Evolutionary conservation across 2,329 filamentous ascomycete genomes (phyloP), one percentile per base, ranked within the genome.

Genomic region (Xylaria sp.): DNA sequence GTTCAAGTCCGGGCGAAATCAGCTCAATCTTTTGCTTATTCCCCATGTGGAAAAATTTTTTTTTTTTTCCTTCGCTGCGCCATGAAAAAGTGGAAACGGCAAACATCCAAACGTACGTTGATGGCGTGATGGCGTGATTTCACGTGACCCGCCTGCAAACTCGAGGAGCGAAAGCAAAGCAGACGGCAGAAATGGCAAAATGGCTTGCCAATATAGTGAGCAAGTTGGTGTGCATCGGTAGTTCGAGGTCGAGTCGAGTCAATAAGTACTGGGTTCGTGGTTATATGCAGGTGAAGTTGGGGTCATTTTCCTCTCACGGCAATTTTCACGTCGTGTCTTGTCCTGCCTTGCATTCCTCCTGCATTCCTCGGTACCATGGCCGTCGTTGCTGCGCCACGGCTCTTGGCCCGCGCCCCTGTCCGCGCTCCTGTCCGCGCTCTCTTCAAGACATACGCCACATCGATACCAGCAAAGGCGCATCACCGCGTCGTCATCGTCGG

Each of bases 401-500:
- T 68, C 37, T 60, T 72, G 57, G 63, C 59, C 29, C 58, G 60
- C 38, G 65, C 54, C 38, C 66, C 71, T 11, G 46, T 47, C 25
- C 58, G 59, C 33, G 55, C 46, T 23, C 47, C 69, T 23, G 38
- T 29, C n/a, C n/a, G n/a, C n/a, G n/a, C n/a, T n/a, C n/a, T 33
- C 11, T 6, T 59, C 41, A 64, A 71, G 46, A 64, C 63, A 19
- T 73, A 73, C 57, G 71, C 70, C n/a, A 73, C 71, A 29, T 67
- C 69, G 2, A 70, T 69, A 56, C 70, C 71, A n/a, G 60, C 67
- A 9, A 72, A 66, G 52, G 63, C 68, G 29, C 80, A 78, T 65
- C 88, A 91, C 79, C 87, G 83, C 69, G 80, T 91, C 15, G 86
- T 90, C 11, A 82, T 91, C 2, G 79, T 91, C 27, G 89, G 89